These are phyloP conservation scores for Silybum marianum DNA, from an alignment of 129 eudicot species.

Conservation along the genomic window DNA sequence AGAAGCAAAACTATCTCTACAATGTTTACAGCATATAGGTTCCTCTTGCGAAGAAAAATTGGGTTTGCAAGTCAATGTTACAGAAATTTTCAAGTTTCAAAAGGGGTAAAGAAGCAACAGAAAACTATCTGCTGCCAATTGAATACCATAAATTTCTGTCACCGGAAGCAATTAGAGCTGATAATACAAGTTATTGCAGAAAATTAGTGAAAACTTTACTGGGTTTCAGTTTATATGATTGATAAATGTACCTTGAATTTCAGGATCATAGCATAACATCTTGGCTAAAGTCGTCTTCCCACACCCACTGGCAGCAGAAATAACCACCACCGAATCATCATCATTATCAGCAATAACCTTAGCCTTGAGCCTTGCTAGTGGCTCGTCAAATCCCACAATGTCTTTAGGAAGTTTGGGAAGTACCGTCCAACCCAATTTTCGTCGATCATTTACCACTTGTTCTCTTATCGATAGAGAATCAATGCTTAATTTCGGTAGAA, in stretches of 20 bases:
- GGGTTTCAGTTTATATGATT: not conserved
- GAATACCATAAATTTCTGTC: not conserved
- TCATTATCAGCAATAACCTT: not conserved
- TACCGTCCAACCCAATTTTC: not conserved
- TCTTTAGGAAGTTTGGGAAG: not conserved
- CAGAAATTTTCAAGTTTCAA: not conserved
- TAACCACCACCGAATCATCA: not conserved
- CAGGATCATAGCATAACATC: not conserved
- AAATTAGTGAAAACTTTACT: no score
- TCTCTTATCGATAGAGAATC: not conserved
- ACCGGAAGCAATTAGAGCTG: not conserved
- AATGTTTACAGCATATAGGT: not conserved
- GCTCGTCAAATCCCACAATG: not conserved
- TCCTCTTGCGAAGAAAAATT: not conserved
- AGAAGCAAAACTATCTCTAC: not conserved
- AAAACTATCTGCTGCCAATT: not conserved
- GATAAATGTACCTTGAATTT: not conserved
- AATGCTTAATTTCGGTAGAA: no score
- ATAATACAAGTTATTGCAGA: not conserved
- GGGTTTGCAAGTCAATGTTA: not conserved
- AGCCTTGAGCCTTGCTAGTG: not conserved
- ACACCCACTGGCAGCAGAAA: not conserved
- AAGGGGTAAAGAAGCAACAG: not conserved
- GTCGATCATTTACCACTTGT: not conserved
- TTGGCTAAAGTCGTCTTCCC: not conserved